phyloP scores from a whole-genome alignment of 202 grass and related monocot species.

The Zoysia matrella region DNA sequence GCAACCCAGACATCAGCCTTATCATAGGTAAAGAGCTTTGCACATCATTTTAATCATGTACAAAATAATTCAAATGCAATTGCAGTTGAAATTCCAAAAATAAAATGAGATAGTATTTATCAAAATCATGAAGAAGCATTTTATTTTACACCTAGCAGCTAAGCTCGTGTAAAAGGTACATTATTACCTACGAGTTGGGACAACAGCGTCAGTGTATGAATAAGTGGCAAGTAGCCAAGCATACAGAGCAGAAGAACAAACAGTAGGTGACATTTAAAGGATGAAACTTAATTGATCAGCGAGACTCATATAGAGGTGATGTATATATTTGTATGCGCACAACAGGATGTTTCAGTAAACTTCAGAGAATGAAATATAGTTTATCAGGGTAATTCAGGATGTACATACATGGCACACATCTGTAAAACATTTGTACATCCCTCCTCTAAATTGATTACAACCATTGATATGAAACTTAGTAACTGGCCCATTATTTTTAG shows the following conservation, averaged over 20 bases:
- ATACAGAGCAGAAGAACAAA: not conserved
- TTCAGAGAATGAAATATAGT: not conserved
- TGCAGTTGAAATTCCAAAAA: not conserved
- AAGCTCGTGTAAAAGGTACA: too few relatives aligned
- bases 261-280: not conserved
- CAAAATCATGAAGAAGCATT: not conserved
- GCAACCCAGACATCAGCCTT: conserved; percentile 32
- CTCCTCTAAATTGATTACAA: too few relatives aligned
- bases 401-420: too few relatives aligned
- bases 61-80: not conserved
- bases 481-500: too few relatives aligned
- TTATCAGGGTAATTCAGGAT: too few relatives aligned
- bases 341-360: not conserved
- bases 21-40: conserved; percentile 30
- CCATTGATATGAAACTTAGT: too few relatives aligned
- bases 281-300: not conserved
- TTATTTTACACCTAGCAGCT: not conserved
- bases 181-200: not conserved
- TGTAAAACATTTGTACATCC: too few relatives aligned
- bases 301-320: too few relatives aligned
- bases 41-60: not conserved
- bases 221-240: not conserved
- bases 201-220: too few relatives aligned
- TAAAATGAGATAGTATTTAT: not conserved
- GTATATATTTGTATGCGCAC: not conserved